Evolutionary conservation across 1,139 yeast species (phyloP).

Genomic region (Nadsonia starkeyi-henricii): DNA sequence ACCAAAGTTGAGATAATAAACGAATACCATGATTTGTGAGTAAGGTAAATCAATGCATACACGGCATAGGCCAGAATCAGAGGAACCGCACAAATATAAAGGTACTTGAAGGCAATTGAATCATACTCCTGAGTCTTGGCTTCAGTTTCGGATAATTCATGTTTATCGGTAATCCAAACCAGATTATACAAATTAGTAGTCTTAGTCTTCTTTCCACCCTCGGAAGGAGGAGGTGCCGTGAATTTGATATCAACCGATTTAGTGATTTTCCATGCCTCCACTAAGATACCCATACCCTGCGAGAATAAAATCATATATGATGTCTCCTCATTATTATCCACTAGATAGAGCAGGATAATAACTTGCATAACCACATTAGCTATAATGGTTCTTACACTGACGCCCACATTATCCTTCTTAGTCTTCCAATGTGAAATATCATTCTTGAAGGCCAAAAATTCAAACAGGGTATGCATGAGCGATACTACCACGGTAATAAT

Average conservation of each 20-base stretch:
- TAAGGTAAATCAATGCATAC: slow-evolving; percentile 26
- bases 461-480: slow-evolving; percentile 25
- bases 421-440: slow-evolving; percentile 28
- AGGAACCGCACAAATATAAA: slow-evolving; percentile 27
- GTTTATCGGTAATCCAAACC: slow-evolving; percentile 22
- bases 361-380: slow-evolving; percentile 29
- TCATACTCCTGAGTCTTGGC: slow-evolving; percentile 29
- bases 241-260: slow-evolving; percentile 24
- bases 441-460: slow-evolving; percentile 28
- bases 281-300: slow-evolving; percentile 27
- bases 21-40: slow-evolving; percentile 31
- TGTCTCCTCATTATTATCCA: slow-evolving; percentile 29
- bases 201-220: slow-evolving; percentile 5
- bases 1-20: slow-evolving; percentile 27
- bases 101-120: slow-evolving; percentile 27
- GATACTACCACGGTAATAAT: slow-evolving; percentile 24
- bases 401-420: slow-evolving; percentile 28
- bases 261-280: slow-evolving; percentile 31
- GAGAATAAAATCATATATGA: slow-evolving; percentile 26
- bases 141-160: slow-evolving; percentile 25
- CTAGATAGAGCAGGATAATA: slow-evolving; percentile 25
- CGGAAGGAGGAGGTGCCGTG: background rate
- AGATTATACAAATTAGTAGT: slow-evolving; percentile 2
- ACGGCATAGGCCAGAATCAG: slow-evolving; percentile 25
- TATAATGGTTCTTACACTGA: slow-evolving; percentile 27